These are phyloP conservation scores for Penicillium italicum DNA, from an alignment of 2,329 filamentous ascomycete genomes.

Conservation along the genomic window DNA sequence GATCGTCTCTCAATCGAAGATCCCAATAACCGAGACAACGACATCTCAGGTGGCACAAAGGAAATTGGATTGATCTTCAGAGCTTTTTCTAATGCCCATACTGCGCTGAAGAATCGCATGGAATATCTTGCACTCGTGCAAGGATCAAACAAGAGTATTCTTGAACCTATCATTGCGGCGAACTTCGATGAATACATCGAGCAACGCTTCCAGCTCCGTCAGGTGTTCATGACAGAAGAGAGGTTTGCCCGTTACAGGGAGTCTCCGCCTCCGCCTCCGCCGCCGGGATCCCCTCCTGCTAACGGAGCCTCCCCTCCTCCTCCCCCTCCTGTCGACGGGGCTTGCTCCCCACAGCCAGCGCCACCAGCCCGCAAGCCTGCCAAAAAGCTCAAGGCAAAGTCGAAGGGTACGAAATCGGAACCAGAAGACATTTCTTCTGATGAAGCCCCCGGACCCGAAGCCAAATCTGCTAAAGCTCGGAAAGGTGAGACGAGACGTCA, in stretches of 20 bases:
- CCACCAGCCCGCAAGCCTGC: not conserved
- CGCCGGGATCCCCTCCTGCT: slow-evolving; percentile 6
- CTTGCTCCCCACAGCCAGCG: not conserved
- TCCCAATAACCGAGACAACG: slow-evolving; percentile 78
- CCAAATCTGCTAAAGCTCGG: slow-evolving; percentile 14
- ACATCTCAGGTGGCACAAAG: slow-evolving; percentile 81
- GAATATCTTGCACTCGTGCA: slow-evolving; percentile 22
- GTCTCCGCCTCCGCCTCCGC: slow-evolving; percentile 21
- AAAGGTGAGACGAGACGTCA: slow-evolving; percentile 29
- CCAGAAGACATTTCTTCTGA: slow-evolving; percentile 6
- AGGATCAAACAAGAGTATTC: slow-evolving; percentile 52
- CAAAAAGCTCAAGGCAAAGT: not conserved
- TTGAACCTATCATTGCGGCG: slow-evolving; percentile 69
- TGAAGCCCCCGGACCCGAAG: slow-evolving; percentile 3
- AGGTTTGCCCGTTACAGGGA: slow-evolving; percentile 34
- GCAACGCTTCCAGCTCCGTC: slow-evolving; percentile 63
- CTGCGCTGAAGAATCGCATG: slow-evolving; percentile 58
- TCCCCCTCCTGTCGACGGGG: slow-evolving; percentile 1
- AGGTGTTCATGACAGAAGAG: slow-evolving; percentile 47
- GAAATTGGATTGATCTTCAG: slow-evolving; percentile 65
- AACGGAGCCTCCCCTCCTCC: slow-evolving; percentile 12
- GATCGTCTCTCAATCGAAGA: slow-evolving; percentile 83
- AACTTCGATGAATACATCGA: slow-evolving; percentile 71
- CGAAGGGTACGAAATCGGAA: slow-evolving; percentile 1
- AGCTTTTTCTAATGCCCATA: slow-evolving; percentile 66